Base-by-base conservation (phyloP, 257 asterid genomes). In the Gentiana macrophylla region DNA sequence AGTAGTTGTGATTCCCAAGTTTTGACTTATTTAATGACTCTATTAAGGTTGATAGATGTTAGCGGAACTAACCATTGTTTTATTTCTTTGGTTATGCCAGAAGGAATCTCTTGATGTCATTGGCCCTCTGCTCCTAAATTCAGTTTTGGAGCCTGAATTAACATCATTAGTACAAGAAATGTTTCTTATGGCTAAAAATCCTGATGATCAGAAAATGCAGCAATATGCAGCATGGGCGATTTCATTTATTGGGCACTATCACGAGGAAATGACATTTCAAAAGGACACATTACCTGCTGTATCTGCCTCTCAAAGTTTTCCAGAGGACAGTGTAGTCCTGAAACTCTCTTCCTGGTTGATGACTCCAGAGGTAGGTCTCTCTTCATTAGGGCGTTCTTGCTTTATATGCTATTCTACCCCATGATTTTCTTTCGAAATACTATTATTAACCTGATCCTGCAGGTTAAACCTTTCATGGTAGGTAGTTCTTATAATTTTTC, bases 191-290 rank as follows among this genome's bases (percentile, higher is more conserved):
- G 89, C 95, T 11, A 88, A 85, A 74, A 84, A 68, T 67, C 72
- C 90, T 67, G 78, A 75, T 72, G 92, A 84, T 64, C 81, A 79
- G 60, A 84, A 70, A 52, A 67, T 80, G 59, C 93, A 78, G 72
- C 82, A 88, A 61, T 70, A 73, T 77, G 98, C 94, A 48, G 85
- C 98, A 52, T 88, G 98, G 98, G 80, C 94, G 61, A 56, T 85
- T 68, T 85, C 95, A 34, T 82, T 81, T 77, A 97, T 92, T 55
- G 64, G 93, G 72, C 94, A 92, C 73, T 78, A 65, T 50, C 72
- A 67, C 58, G 84, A 76, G 72, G 80, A 66, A 63, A 67, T 48
- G 60, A 51, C 65, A 66, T 72, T 62, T 44, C 71, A 70, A 56
- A 56, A 68, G 63, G 82, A 70, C 62, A 62, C 83, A 46, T 71